Conservation (phyloP, 768 basidiomycete genomes). For the Mycena indigotica region DNA sequence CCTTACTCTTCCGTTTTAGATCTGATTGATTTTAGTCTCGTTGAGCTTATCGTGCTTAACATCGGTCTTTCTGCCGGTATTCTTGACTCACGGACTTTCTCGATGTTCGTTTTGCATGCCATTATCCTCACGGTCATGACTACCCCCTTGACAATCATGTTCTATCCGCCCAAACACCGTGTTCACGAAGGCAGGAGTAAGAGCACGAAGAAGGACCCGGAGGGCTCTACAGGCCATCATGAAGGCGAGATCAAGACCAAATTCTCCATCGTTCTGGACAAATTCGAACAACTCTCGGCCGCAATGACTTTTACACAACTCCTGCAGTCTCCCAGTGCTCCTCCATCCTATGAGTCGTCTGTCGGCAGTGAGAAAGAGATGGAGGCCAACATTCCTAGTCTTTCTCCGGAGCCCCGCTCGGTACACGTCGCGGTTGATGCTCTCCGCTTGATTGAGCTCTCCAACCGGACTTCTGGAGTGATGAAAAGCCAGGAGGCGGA, state of each 20-base stretch:
- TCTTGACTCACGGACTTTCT: conserved; percentile 68
- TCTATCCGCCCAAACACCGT: conserved; percentile 73
- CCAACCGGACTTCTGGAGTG: conserved; percentile 84
- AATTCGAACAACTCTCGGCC: conserved; percentile 77
- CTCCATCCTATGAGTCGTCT: conserved; percentile 2
- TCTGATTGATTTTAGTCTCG: conserved; percentile 48
- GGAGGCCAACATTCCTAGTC: conserved; percentile 19
- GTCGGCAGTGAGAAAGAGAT: conserved; percentile 34
- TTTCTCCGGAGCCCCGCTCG: background rate
- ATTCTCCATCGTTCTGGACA: conserved; percentile 76
- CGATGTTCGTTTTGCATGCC: conserved; percentile 86
- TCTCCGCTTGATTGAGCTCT: conserved; percentile 86
- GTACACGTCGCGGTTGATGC: conserved; percentile 59
- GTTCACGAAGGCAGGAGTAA: conserved; percentile 29
- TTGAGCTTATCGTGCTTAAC: conserved; percentile 91
- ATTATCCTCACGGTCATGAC: conserved; percentile 81
- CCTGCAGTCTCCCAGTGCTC: conserved; percentile 43
- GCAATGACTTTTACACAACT: conserved; percentile 83
- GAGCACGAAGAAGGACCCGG: conserved; percentile 19
- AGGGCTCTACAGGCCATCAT: conserved; percentile 20
- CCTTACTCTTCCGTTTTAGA: background rate
- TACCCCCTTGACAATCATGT: conserved; percentile 75
- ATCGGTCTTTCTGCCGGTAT: conserved; percentile 75
- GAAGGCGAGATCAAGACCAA: conserved; percentile 52
- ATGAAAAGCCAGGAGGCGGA: conserved; percentile 81